Percentiles rank a stretch among this genome's conserved stretches.
Conservation (phyloP, 1,284 basidiomycete genomes). For the Microbotryum silenes-acaulis region DNA sequence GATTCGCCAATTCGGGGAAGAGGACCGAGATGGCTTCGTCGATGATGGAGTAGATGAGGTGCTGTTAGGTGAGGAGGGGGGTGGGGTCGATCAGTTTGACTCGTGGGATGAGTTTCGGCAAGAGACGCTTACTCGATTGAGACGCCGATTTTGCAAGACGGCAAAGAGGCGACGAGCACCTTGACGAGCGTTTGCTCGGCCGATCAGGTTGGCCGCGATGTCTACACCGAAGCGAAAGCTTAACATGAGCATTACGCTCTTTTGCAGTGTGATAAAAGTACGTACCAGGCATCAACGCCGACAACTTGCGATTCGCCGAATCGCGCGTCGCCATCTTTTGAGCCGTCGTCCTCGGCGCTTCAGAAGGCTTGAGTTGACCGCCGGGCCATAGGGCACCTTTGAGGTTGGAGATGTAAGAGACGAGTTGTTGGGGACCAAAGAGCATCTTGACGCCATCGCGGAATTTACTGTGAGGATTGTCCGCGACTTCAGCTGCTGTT, state of each 20-base stretch:
- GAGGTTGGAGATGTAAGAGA: conserved; percentile 58
- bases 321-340: conserved; percentile 72
- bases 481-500: neutral
- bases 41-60: conserved; percentile 73
- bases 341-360: conserved; percentile 60
- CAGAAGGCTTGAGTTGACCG: conserved; percentile 59
- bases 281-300: conserved; percentile 78
- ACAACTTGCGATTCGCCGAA: conserved; percentile 78
- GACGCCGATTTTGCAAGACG: conserved; percentile 78
- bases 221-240: conserved; percentile 48
- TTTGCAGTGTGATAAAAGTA: conserved; percentile 38
- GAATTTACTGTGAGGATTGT: conserved; percentile 58
- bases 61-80: conserved; percentile 47
- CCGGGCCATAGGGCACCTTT: conserved; percentile 73
- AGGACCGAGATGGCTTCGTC: conserved; percentile 60
- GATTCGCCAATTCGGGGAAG: conserved; percentile 20
- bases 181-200: conserved; percentile 80
- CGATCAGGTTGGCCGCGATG: conserved; percentile 91
- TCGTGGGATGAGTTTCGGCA: too few species aligned
- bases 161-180: conserved; percentile 86
- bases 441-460: conserved; percentile 63
- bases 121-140: conserved; percentile 50
- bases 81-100: too few species aligned
- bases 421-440: conserved; percentile 59
- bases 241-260: neutral